These are phyloP conservation scores for Populus trichocarpa DNA, from an alignment of 441 rosid genomes.

Conservation along the genomic window DNA sequence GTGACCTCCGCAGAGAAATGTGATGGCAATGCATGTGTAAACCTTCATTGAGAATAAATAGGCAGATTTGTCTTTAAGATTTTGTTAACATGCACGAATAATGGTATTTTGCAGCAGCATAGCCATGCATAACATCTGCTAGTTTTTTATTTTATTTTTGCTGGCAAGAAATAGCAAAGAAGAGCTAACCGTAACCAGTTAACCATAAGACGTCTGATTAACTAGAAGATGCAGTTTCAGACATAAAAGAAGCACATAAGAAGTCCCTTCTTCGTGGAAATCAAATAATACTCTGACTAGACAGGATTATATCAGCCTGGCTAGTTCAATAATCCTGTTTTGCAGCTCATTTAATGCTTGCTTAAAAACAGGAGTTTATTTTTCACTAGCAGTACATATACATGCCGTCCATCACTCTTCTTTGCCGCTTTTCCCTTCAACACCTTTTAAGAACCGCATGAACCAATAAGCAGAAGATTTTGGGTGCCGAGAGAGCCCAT, in stretches of 20 bases:
- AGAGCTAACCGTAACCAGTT: background rate
- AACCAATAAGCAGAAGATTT: slow-evolving; percentile 93
- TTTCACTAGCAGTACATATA: background rate
- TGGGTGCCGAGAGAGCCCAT: slow-evolving; percentile 67
- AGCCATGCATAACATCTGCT: background rate
- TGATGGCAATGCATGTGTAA: background rate
- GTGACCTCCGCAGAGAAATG: background rate
- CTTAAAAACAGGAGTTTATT: background rate
- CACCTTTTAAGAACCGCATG: slow-evolving; percentile 55
- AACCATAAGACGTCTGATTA: background rate
- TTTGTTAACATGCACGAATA: background rate
- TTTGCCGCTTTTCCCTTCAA: slow-evolving; percentile 41
- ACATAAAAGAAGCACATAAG: background rate
- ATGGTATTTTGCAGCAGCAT: background rate
- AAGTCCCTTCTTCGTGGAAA: background rate
- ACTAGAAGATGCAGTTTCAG: background rate
- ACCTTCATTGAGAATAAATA: background rate
- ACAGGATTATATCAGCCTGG: background rate
- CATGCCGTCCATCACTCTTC: slow-evolving; percentile 28
- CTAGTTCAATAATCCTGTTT: background rate
- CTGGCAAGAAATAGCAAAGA: background rate
- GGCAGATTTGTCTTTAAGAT: too few relatives aligned
- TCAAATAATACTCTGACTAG: background rate
- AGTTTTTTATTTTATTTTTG: too few relatives aligned
- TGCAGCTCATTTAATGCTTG: too few relatives aligned